Evolutionary conservation across 31 red algal genomes (phyloP).

Genomic region (Asparagopsis taxiformis): DNA sequence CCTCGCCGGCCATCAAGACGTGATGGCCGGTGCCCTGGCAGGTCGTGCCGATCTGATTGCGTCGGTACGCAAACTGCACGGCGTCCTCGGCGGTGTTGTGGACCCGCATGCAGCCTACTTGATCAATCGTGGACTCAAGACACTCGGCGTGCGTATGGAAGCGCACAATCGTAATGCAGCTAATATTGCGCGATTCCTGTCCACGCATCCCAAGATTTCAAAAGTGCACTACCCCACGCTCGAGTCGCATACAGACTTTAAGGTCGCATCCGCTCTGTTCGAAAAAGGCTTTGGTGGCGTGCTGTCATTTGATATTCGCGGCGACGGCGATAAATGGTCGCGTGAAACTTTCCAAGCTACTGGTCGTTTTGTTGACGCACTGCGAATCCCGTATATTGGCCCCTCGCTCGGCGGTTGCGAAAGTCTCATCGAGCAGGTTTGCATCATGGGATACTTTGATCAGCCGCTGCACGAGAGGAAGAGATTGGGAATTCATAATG

Average conservation of each 20-base stretch:
- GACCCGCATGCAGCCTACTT: conserved; percentile 94
- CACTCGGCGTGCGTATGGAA: conserved; percentile 86
- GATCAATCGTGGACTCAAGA: conserved; percentile 92
- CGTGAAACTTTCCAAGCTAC: conserved; percentile 75
- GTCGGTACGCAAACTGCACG: conserved; percentile 81
- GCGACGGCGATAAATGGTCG: conserved; percentile 66
- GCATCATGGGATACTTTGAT: conserved; percentile 99
- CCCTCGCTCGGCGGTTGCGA: conserved; percentile 94
- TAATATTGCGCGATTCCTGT: conserved; percentile 61
- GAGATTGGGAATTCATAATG: conserved; percentile 92
- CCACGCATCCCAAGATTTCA: conserved; percentile 64
- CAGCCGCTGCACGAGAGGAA: conserved; percentile 81
- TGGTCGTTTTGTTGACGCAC: conserved; percentile 88
- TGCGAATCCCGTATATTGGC: conserved; percentile 92
- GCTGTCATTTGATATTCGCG: conserved; percentile 91
- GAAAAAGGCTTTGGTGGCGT: conserved; percentile 90
- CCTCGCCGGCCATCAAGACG: conserved; percentile 95
- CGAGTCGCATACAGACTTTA: conserved; percentile 65
- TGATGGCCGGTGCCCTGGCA: conserved; percentile 87
- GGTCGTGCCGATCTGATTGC: conserved; percentile 79
- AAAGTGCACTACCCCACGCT: conserved; percentile 90
- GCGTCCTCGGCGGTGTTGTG: conserved; percentile 91
- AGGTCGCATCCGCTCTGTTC: conserved; percentile 50
- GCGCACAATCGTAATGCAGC: conserved; percentile 90
- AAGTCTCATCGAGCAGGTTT: conserved; percentile 95